Percentiles rank a stretch among this genome's conserved stretches.
Conservation (phyloP, 2,329 filamentous ascomycete genomes). For the Aureobasidium vineae region DNA sequence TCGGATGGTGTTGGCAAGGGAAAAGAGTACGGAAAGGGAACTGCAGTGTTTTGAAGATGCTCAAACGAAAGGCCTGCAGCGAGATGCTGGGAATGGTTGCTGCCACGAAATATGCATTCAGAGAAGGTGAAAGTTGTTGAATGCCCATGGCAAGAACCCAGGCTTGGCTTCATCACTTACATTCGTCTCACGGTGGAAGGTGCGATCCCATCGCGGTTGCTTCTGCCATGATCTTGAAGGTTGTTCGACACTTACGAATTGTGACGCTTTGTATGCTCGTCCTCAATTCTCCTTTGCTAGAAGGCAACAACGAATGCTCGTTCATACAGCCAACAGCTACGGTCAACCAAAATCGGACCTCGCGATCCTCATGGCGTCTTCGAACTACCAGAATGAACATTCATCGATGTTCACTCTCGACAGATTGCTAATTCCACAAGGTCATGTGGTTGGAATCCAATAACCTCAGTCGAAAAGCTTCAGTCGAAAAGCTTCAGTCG, state of each 20-base stretch:
- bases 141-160: not conserved
- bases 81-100: not conserved
- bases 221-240: not conserved
- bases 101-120: not conserved
- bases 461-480: not conserved
- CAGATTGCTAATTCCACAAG: not conserved
- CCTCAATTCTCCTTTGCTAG: not conserved
- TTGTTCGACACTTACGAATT: not conserved
- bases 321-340: not conserved
- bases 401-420: not conserved
- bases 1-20: not conserved
- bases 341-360: not conserved
- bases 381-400: not conserved
- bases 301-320: not conserved
- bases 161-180: conserved; percentile 15
- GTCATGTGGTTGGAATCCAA: not conserved
- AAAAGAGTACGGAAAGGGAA: not conserved
- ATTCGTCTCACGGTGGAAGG: not conserved
- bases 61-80: conserved; percentile 7
- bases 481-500: not conserved
- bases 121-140: not conserved
- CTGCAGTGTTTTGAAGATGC: conserved; percentile 7
- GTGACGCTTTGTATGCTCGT: not conserved
- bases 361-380: not conserved
- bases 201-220: not conserved